phyloP scores from a whole-genome alignment of 306 rosid species.

The Rosa multiflora region DNA sequence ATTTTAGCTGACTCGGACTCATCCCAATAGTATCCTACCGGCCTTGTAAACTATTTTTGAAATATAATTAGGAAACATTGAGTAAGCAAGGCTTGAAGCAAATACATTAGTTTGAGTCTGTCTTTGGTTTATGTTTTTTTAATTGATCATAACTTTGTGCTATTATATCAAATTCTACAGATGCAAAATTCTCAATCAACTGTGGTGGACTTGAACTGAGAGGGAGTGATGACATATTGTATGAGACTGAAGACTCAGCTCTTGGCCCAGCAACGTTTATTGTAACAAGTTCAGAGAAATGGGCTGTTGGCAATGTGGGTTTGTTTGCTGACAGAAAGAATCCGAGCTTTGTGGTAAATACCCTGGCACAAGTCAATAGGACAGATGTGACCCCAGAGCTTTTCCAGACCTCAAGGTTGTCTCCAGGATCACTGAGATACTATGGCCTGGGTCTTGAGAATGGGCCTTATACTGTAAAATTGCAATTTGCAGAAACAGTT shows the following conservation, averaged over 20 bases:
- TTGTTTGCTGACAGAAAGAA: not conserved
- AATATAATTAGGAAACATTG: too few species aligned
- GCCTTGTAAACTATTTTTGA: too few species aligned
- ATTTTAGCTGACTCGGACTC: too few species aligned
- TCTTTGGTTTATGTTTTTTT: too few species aligned
- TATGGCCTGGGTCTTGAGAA: constrained; percentile 53
- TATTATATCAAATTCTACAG: too few species aligned
- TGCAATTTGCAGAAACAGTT: constrained; percentile 52
- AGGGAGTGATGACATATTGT: not conserved
- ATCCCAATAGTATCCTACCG: too few species aligned
- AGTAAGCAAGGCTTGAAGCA: too few species aligned
- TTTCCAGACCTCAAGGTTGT: constrained; percentile 26
- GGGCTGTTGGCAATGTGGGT: constrained; percentile 31
- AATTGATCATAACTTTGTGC: too few species aligned
- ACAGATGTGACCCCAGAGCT: constrained; percentile 15
- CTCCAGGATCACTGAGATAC: constrained; percentile 34
- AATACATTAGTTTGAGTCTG: too few species aligned
- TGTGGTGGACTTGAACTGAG: too few species aligned
- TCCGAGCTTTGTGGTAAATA: not conserved
- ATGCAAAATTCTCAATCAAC: too few species aligned
- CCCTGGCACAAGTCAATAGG: constrained; percentile 8
- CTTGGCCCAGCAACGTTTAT: constrained; percentile 10
- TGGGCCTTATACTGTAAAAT: constrained; percentile 47
- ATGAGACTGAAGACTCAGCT: constrained; percentile 14
- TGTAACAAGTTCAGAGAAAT: not conserved